Base-by-base conservation (phyloP, 2,329 filamentous ascomycete species). In the Aspergillus novoparasiticus region DNA sequence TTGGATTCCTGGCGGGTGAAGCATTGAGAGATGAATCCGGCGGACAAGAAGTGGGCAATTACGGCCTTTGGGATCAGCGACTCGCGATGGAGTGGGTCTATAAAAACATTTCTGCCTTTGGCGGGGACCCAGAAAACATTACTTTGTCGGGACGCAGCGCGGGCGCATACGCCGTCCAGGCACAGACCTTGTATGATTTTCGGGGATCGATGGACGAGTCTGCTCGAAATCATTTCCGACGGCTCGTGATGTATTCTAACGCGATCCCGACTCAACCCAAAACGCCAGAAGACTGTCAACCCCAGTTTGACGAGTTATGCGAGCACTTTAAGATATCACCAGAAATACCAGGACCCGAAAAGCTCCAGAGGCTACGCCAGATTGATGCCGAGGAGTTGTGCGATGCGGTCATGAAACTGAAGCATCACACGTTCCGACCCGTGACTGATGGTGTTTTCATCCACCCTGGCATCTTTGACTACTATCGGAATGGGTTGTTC, bases 61-160 rank as follows among this genome's bases (percentile, higher is more conserved):
- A 76, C 63, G 81, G 81, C 1, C 72, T 82, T 0, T 80, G 78
- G 69, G 85, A 87, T 64, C 83, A 86, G 65, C 73, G 80, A 2
- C 71, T 82, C 14, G 84, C 83, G 0, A 71, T 85, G 10, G 76
- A 84, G 68, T 87, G 85, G 84, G 79, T 84, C 0, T 75, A 82
- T 39, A 71, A 79, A 6, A 80, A 85, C 63, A 83, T 86, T 55
- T 66, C 71, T 4, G 71, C 23, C 2, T 84, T 85, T 61, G 79
- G 79, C 10, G 84, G 83, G 3, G 79, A 85, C 64, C 63, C 78
- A 0, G 62, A 68, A n/a, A 80, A 82, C 58, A 78, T 85, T 46
- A 84, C 80, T 0, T 74, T 82, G 1, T 78, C 76, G 4, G 81
- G 79, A 5, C 73, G 79, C 5, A 81, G 79, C 59, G 82, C 82